Evolutionary conservation across 2,329 filamentous ascomycete species (phyloP).

Genomic region (Pseudocercospora fijiensis): DNA sequence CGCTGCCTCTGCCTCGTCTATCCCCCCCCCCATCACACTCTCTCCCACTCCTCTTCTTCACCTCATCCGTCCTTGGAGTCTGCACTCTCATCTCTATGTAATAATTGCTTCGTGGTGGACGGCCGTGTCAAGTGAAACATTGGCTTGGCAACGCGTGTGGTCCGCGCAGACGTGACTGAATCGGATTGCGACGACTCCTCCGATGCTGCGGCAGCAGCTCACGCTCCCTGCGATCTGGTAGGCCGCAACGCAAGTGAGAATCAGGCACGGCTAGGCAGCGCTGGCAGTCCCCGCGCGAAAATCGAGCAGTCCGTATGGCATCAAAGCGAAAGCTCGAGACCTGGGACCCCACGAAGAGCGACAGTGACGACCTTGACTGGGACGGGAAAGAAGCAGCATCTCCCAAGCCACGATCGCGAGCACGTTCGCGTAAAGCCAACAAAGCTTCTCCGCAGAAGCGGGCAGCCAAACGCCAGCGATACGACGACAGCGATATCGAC

Average conservation of each 20-base stretch:
- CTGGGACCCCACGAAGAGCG: slow-evolving; percentile 40
- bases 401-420: slow-evolving; percentile 24
- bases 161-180: neutral
- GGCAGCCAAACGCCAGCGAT: slow-evolving; percentile 38
- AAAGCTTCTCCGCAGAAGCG: slow-evolving; percentile 29
- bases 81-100: neutral
- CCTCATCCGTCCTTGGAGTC: neutral
- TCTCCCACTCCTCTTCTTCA: neutral
- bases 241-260: neutral
- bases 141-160: neutral
- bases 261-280: slow-evolving; percentile 2
- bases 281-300: slow-evolving; percentile 3
- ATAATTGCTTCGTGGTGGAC: neutral
- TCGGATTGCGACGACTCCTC: neutral
- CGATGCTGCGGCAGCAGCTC: neutral
- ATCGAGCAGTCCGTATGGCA: slow-evolving; percentile 14
- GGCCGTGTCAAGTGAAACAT: neutral
- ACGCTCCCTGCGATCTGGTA: neutral
- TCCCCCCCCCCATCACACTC: neutral
- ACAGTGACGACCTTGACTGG: slow-evolving; percentile 42
- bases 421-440: slow-evolving; percentile 31
- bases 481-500: slow-evolving; percentile 50
- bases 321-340: slow-evolving; percentile 42
- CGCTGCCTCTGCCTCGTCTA: slow-evolving; percentile 1
- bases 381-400: slow-evolving; percentile 29